Conservation (phyloP, 495 filamentous ascomycete species). For the Melanomma pulvis-pyrius region DNA sequence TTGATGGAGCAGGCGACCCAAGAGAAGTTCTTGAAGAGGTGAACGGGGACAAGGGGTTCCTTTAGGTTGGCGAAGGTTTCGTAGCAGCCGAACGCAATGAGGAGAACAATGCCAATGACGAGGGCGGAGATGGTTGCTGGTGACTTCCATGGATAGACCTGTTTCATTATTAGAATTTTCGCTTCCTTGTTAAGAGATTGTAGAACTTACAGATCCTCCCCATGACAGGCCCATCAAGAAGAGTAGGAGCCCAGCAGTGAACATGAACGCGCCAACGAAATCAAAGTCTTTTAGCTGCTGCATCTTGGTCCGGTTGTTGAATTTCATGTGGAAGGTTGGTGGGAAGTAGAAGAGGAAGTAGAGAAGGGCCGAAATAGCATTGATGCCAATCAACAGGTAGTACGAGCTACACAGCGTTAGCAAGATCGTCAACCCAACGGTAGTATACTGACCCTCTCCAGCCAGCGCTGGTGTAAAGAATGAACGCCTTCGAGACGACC, state of each 20-base stretch:
- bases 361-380: conserved; percentile 16
- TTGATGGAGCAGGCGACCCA: conserved; percentile 18
- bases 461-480: conserved; percentile 4
- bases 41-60: conserved; percentile 31
- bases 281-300: conserved; percentile 30
- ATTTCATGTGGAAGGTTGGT: conserved; percentile 38
- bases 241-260: conserved; percentile 21
- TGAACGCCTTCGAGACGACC: conserved; percentile 11
- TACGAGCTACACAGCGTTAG: not conserved
- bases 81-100: conserved; percentile 28
- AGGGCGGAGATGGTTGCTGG: conserved; percentile 23
- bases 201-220: conserved; percentile 1
- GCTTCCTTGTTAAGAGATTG: not conserved
- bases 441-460: not conserved
- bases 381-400: conserved; percentile 21
- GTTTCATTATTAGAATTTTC: not conserved
- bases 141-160: conserved; percentile 36
- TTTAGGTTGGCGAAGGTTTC: conserved; percentile 22
- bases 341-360: conserved; percentile 38
- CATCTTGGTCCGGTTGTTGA: conserved; percentile 24
- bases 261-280: conserved; percentile 27
- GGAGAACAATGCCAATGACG: conserved; percentile 15
- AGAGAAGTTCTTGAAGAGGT: conserved; percentile 28
- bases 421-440: not conserved
- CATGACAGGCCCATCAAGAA: conserved; percentile 31